Evolutionary conservation across 2,329 filamentous ascomycete species (phyloP), one percentile per base, ranked within the genome.

Genomic region (Stromatinia cepivora): DNA sequence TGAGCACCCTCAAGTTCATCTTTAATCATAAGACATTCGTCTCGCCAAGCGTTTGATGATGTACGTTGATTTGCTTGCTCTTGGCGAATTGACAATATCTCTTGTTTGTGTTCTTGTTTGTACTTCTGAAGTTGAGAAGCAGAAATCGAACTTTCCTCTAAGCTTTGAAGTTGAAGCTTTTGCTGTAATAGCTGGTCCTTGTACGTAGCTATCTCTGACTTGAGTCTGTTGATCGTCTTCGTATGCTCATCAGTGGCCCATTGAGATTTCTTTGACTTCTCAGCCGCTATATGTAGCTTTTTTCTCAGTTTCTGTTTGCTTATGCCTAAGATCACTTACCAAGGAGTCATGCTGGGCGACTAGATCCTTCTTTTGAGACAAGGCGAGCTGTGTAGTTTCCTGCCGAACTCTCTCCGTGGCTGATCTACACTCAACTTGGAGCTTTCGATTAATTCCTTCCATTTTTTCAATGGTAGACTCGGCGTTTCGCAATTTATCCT

Each of bases 391-490:
- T 71, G 20, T 77, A 70, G 9, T 81, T 70, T 52, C 79, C 75
- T 39, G 74, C 67, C 54, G 52, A 54, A 36, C 48, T 31, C 28
- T 67, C 13, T 59, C 56, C 4, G 36, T 28, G 9, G 46, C 39
- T 13, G 31, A 59, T 31, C 17, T 56, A n/a, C 63, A 53, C 15
- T 61, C 48, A 1, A 20, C 48, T 39, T 48, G 45, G 45, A 66
- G 71, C 13, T 75, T 74, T 46, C 78, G 74, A 13, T 76, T 71
- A 9, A 76, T 74, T 45, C 75, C 70, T 28, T 76, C 71, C 25
- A 79, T 69, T 15, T 69, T 71, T 28, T 75, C 72, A 50, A 79
- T 71, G 25, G 73, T 75, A n/a, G 69, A 61, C n/a, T 74, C 67
- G 22, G 69, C 64, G 48, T 45, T 56, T 36, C 25, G 36, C 2